phyloP scores from a whole-genome alignment of 1,284 basidiomycete genomes.

The Rhizopogon parksii region DNA sequence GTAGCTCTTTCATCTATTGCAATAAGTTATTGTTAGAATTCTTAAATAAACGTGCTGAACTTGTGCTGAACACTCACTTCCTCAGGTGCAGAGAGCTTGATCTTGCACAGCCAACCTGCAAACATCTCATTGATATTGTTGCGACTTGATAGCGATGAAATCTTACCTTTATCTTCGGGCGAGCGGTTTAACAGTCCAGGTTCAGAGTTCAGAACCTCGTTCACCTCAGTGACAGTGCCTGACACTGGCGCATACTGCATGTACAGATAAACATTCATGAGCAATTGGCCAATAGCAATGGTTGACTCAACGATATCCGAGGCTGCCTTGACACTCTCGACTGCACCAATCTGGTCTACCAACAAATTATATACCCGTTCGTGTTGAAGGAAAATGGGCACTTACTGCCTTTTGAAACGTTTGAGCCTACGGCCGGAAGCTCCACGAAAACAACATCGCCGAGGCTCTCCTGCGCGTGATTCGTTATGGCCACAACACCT shows the following conservation, averaged over 20 bases:
- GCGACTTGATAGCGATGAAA: not conserved
- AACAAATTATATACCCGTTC: conserved; percentile 6
- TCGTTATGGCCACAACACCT: conserved; percentile 85
- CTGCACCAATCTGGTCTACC: conserved; percentile 86
- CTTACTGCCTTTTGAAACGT: conserved; percentile 76
- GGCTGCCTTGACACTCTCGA: conserved; percentile 97
- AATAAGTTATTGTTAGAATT: not conserved
- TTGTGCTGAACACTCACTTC: conserved; percentile 46
- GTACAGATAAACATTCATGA: conserved; percentile 9
- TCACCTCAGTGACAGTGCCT: conserved; percentile 78
- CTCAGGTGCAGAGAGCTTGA: conserved; percentile 71
- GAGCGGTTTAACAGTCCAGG: conserved; percentile 88
- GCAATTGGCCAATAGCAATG: not conserved
- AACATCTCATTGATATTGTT: not conserved
- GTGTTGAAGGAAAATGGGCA: conserved; percentile 7
- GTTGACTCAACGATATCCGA: conserved; percentile 75
- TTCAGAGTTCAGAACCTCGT: conserved; percentile 61
- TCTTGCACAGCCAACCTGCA: conserved; percentile 93
- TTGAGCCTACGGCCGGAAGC: conserved; percentile 66
- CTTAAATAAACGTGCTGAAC: not conserved
- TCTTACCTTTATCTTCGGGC: conserved; percentile 77
- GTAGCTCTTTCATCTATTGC: conserved; percentile 61
- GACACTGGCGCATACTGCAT: conserved; percentile 86
- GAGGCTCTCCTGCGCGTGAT: conserved; percentile 84
- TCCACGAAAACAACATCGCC: conserved; percentile 99